Conservation (phyloP, 192 early-diverging fungal genomes). For the Coemansia sp. region DNA sequence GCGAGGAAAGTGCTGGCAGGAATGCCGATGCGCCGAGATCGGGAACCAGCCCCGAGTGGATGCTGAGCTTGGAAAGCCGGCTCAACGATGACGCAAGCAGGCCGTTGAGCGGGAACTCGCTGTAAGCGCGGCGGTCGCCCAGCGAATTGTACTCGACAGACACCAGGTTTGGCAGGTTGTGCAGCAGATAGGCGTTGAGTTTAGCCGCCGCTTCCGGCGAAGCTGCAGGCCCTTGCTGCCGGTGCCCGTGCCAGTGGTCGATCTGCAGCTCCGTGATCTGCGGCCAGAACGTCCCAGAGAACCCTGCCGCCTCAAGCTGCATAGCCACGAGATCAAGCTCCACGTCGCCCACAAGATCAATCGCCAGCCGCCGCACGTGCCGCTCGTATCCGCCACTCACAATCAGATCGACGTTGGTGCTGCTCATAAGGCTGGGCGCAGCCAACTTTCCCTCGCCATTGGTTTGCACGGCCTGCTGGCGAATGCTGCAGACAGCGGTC, state of each 20-base stretch:
- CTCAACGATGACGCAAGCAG: constrained; percentile 34
- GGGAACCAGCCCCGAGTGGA: constrained; percentile 30
- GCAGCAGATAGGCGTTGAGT: constrained; percentile 38
- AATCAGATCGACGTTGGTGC: constrained; percentile 31
- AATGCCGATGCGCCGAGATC: constrained; percentile 35
- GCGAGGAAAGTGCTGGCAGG: constrained; percentile 25
- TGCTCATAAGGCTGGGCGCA: background rate
- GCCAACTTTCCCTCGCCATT: background rate
- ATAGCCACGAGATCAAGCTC: constrained; percentile 16
- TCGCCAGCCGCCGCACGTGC: constrained; percentile 24
- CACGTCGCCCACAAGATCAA: constrained; percentile 36
- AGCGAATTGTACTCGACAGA: constrained; percentile 31
- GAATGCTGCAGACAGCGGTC: constrained; percentile 25
- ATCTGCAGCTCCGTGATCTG: constrained; percentile 22
- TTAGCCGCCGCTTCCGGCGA: constrained; percentile 23
- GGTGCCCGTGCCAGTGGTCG: constrained; percentile 28
- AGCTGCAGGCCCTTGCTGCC: constrained; percentile 2
- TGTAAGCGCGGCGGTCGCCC: constrained; percentile 28
- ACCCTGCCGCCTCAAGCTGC: constrained; percentile 24
- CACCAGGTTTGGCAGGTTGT: constrained; percentile 30
- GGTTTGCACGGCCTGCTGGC: background rate
- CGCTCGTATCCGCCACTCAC: constrained; percentile 17
- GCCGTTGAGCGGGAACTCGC: constrained; percentile 43
- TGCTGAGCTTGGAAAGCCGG: constrained; percentile 13
- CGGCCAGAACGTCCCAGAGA: constrained; percentile 17